A percentile compares a stretch with the other conserved stretches of the same genome.
Evolutionary conservation across 1,284 basidiomycete species (phyloP).

Genomic region (Ustilago hordei): DNA sequence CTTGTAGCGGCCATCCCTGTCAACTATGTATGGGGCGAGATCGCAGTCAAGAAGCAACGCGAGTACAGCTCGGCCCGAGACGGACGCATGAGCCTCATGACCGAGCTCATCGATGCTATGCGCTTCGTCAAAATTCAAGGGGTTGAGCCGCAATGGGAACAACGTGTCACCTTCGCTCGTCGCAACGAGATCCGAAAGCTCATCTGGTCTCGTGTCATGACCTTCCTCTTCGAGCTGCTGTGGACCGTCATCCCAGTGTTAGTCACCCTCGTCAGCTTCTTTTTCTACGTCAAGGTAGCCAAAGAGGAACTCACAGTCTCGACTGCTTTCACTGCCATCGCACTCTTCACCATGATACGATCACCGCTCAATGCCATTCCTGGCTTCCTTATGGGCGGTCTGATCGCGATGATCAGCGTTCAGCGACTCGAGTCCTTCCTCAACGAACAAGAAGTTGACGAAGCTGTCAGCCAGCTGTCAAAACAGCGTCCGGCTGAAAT

Average conservation of each 20-base stretch:
- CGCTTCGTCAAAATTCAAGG: constrained; percentile 79
- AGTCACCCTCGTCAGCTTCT: constrained; percentile 60
- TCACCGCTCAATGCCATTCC: constrained; percentile 70
- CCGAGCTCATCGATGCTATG: constrained; percentile 78
- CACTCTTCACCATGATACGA: constrained; percentile 54
- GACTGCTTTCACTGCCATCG: constrained; percentile 58
- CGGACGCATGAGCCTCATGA: constrained; percentile 84
- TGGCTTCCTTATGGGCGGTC: constrained; percentile 67
- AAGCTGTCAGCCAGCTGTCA: constrained; percentile 35
- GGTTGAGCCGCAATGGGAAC: constrained; percentile 52
- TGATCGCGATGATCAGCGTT: constrained; percentile 76
- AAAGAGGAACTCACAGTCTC: constrained; percentile 55
- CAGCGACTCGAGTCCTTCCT: constrained; percentile 85
- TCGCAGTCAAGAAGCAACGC: constrained; percentile 80
- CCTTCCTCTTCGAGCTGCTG: constrained; percentile 70
- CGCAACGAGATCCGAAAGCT: constrained; percentile 64
- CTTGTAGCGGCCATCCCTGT: constrained; percentile 80
- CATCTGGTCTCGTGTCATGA: constrained; percentile 47
- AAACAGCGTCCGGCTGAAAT: not conserved
- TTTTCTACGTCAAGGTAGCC: constrained; percentile 58
- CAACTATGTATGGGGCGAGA: constrained; percentile 76
- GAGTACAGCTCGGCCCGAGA: constrained; percentile 80
- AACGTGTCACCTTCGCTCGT: constrained; percentile 54
- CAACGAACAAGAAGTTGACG: constrained; percentile 80
- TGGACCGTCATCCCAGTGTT: constrained; percentile 59